Evolutionary conservation across 192 early-diverging fungal species (phyloP).

Genomic region (Podila epicladia): DNA sequence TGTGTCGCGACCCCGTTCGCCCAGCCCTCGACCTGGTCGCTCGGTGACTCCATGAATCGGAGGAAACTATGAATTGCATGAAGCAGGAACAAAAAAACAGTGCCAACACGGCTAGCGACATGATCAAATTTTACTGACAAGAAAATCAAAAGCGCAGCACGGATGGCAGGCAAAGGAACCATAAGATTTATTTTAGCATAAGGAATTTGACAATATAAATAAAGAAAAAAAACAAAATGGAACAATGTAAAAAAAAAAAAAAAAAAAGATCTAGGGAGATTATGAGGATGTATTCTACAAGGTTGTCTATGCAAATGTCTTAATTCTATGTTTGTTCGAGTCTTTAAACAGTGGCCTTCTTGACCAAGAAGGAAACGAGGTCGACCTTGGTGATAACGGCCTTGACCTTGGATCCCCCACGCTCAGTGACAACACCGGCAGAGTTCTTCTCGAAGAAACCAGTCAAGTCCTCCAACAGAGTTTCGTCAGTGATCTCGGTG

Average conservation of each 20-base stretch:
- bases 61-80: too few relatives aligned
- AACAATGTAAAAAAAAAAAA: too few relatives aligned
- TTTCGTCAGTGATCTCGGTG: conserved; percentile 87
- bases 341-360: conserved; percentile 44
- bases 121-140: not conserved
- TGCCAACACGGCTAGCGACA: not conserved
- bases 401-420: conserved; percentile 60
- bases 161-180: too few relatives aligned
- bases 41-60: conserved; percentile 23
- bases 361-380: conserved; percentile 83
- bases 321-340: not conserved
- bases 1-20: conserved; percentile 16
- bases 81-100: too few relatives aligned
- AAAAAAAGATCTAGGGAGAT: too few relatives aligned
- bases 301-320: not conserved
- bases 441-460: conserved; percentile 94
- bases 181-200: too few relatives aligned
- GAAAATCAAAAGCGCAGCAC: too few relatives aligned
- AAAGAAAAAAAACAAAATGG: too few relatives aligned
- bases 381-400: conserved; percentile 98
- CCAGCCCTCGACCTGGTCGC: conserved; percentile 25
- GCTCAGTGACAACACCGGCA: conserved; percentile 90
- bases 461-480: conserved; percentile 83
- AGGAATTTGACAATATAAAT: too few relatives aligned
- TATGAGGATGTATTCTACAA: too few relatives aligned